phyloP scores from a whole-genome alignment of 2,329 filamentous ascomycete genomes.

The Phyllosticta capitalensis region DNA sequence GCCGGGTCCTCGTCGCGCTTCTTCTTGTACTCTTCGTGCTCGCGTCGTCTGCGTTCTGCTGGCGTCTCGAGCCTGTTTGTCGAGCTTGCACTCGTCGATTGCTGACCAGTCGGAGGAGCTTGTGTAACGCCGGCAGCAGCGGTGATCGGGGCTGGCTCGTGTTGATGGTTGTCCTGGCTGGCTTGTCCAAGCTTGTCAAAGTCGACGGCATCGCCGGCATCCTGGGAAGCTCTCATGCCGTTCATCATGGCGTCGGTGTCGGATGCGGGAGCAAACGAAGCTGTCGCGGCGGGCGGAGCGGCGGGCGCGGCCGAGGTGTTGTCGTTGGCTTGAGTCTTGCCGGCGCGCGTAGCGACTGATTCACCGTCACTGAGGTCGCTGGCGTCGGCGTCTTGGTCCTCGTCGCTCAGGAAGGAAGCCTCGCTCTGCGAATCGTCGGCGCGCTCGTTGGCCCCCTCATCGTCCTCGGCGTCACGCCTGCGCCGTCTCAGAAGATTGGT shows the following conservation, averaged over 20 bases:
- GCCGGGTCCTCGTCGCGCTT: slow-evolving; percentile 81
- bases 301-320: slow-evolving; percentile 22
- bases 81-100: slow-evolving; percentile 18
- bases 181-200: slow-evolving; percentile 38
- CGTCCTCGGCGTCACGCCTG: slow-evolving; percentile 31
- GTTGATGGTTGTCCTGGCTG: slow-evolving; percentile 28
- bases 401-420: slow-evolving; percentile 47
- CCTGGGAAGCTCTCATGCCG: slow-evolving; percentile 41
- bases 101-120: slow-evolving; percentile 20
- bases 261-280: slow-evolving; percentile 35
- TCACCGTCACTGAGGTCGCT: slow-evolving; percentile 48
- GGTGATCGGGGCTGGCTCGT: slow-evolving; percentile 21
- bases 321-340: slow-evolving; percentile 13
- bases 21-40: slow-evolving; percentile 85
- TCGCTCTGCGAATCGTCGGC: slow-evolving; percentile 57
- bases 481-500: slow-evolving; percentile 28
- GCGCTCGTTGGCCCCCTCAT: slow-evolving; percentile 35
- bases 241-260: slow-evolving; percentile 56
- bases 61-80: slow-evolving; percentile 38
- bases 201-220: slow-evolving; percentile 36
- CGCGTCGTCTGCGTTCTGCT: slow-evolving; percentile 64
- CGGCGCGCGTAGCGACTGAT: slow-evolving; percentile 16
- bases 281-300: slow-evolving; percentile 28
- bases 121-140: neutral
- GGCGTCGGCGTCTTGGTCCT: slow-evolving; percentile 49